Percentiles rank a stretch among this genome's conserved stretches.
Conservation (phyloP, 1,139 yeast species). For the Nadsonia commutata region DNA sequence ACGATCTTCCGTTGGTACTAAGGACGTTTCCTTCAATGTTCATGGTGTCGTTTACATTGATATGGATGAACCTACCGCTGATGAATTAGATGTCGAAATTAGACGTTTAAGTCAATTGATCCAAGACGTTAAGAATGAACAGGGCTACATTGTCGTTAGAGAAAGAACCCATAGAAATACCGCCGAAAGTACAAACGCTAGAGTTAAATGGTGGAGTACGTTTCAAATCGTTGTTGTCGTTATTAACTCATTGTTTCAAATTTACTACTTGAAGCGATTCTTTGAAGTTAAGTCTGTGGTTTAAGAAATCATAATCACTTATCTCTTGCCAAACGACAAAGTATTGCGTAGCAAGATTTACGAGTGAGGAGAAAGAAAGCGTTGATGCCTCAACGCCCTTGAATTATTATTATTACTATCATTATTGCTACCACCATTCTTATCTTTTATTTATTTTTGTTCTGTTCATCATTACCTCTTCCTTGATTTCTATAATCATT, state of each 20-base stretch:
- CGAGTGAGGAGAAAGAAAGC: no score
- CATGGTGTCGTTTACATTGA: conserved; percentile 88
- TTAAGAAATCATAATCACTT: conserved; percentile 22
- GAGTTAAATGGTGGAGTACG: conserved; percentile 97
- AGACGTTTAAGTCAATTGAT: conserved; percentile 62
- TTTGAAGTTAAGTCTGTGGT: conserved; percentile 89
- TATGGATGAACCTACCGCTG: conserved; percentile 65
- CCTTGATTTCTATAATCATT: no score
- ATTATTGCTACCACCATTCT: no score
- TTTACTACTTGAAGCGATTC: conserved; percentile 83
- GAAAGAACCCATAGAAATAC: conserved; percentile 98
- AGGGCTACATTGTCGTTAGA: conserved; percentile 78
- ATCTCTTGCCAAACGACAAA: no score
- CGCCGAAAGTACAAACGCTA: conserved; percentile 90
- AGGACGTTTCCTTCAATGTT: conserved; percentile 89
- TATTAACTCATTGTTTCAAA: conserved; percentile 80
- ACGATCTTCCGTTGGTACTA: conserved; percentile 51
- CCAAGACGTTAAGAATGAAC: conserved; percentile 78
- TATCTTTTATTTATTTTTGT: no score
- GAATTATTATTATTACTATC: no score
- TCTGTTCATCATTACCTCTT: no score
- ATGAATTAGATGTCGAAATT: conserved; percentile 76
- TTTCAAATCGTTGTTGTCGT: conserved; percentile 82
- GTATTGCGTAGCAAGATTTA: no score
- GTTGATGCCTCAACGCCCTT: no score